phyloP scores from a whole-genome alignment of 306 rosid species.

The Hylodesmum podocarpum region DNA sequence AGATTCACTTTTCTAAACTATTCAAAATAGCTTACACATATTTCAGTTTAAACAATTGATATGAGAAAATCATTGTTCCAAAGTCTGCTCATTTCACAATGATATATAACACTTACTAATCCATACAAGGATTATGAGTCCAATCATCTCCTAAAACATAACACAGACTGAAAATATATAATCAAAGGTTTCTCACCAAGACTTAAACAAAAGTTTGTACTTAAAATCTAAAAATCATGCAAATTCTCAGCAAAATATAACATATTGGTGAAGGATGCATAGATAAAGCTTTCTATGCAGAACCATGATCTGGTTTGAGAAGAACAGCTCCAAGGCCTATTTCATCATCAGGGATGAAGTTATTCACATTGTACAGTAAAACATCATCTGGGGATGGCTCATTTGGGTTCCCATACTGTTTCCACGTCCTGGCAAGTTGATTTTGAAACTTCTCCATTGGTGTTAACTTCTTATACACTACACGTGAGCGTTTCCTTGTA shows the following conservation, averaged over 20 bases:
- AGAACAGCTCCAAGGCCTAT: conserved; percentile 25
- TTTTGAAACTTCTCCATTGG: background rate
- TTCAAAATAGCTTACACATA: no score
- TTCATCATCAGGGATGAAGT: conserved; percentile 26
- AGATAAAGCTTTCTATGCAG: background rate
- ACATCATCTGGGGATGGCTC: background rate
- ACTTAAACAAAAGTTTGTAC: no score
- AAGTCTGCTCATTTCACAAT: no score
- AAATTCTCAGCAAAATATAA: background rate
- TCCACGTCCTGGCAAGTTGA: background rate
- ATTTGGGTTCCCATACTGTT: background rate
- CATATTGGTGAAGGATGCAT: background rate
- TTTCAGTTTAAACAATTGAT: no score
- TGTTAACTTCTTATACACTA: background rate
- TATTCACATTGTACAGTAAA: background rate
- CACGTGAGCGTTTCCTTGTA: background rate
- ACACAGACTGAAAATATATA: no score
- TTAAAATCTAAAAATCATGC: no score
- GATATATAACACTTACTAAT: no score
- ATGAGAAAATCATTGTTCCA: no score
- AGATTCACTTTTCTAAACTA: no score
- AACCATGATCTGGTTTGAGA: background rate
- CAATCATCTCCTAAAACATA: no score
- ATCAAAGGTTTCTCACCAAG: no score
- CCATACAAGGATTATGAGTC: no score